Conservation (phyloP, 148 eudicot genomes). For the Diospyros kaki region DNA sequence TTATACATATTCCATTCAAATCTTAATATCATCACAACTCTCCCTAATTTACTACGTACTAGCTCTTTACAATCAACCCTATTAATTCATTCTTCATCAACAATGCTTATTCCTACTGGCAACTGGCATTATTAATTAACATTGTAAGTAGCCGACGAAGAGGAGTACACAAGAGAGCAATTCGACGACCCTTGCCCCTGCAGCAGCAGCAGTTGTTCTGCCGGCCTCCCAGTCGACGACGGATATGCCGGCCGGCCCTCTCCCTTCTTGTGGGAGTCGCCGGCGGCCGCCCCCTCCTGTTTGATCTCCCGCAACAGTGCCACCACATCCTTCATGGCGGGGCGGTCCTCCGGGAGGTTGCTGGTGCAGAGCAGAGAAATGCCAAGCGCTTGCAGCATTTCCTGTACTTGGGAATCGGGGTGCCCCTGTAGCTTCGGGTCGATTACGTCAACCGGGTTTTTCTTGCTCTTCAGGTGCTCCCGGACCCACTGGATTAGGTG, state of each 20-base stretch:
- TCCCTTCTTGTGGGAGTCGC: conserved; percentile 37
- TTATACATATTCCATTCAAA: too few relatives aligned
- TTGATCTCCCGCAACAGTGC: conserved; percentile 59
- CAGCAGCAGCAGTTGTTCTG: conserved; percentile 36
- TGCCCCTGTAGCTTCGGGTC: conserved; percentile 69
- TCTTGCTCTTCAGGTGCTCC: conserved; percentile 62
- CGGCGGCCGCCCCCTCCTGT: conserved; percentile 38
- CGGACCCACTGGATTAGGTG: conserved; percentile 85
- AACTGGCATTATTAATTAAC: conserved; percentile 14
- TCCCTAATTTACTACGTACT: too few relatives aligned
- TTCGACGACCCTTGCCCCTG: conserved; percentile 44
- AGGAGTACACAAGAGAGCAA: conserved; percentile 58
- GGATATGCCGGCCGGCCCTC: conserved; percentile 23
- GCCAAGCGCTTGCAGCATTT: conserved; percentile 86
- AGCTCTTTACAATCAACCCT: too few relatives aligned
- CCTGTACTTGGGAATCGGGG: conserved; percentile 72
- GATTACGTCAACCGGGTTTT: conserved; percentile 58
- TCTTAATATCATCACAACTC: too few relatives aligned
- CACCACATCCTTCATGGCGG: conserved; percentile 89
- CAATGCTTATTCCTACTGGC: too few relatives aligned
- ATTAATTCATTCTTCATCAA: background rate
- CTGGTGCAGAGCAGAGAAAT: conserved; percentile 83
- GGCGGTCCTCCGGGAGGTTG: conserved; percentile 69
- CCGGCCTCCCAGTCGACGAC: conserved; percentile 46
- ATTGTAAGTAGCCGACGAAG: conserved; percentile 41